Evolutionary conservation across 176 grass and related monocot species (phyloP).

Genomic region (Thinopyrum elongatum): DNA sequence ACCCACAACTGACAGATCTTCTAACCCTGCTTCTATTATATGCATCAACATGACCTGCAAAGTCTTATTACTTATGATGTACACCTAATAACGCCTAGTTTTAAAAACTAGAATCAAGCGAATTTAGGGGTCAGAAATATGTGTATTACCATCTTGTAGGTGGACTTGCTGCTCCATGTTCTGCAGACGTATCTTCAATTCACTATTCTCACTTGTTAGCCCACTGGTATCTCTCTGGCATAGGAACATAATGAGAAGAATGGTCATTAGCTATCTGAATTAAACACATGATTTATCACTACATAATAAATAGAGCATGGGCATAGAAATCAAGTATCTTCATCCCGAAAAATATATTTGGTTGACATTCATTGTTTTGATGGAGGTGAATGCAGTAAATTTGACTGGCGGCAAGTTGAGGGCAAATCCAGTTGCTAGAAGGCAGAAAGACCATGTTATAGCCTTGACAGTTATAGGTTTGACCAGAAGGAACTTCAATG

Average conservation of each 20-base stretch:
- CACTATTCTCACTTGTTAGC: constrained; percentile 64
- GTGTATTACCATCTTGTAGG: constrained; percentile 73
- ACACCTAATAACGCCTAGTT: background rate
- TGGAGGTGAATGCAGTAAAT: background rate
- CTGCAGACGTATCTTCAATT: constrained; percentile 62
- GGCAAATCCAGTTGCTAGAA: background rate
- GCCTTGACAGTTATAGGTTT: background rate
- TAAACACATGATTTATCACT: background rate
- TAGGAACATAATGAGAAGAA: constrained; percentile 22
- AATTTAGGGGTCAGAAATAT: background rate
- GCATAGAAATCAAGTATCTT: background rate
- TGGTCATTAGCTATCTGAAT: constrained; percentile 23
- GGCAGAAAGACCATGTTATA: background rate
- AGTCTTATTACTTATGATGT: background rate
- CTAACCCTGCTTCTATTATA: background rate
- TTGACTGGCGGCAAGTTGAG: background rate
- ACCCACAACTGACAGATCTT: background rate
- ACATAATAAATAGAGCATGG: background rate
- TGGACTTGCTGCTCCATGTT: constrained; percentile 67
- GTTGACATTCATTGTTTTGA: constrained; percentile 4
- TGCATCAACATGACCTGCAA: background rate
- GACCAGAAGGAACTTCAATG: background rate
- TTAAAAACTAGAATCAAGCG: background rate
- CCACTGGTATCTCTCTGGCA: constrained; percentile 71
- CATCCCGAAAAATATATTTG: no score